Percentiles rank a stretch among this genome's conserved stretches.
These are phyloP conservation scores for Paramyrothecium roridum DNA, from an alignment of 2,329 filamentous ascomycete genomes.

Conservation along the genomic window DNA sequence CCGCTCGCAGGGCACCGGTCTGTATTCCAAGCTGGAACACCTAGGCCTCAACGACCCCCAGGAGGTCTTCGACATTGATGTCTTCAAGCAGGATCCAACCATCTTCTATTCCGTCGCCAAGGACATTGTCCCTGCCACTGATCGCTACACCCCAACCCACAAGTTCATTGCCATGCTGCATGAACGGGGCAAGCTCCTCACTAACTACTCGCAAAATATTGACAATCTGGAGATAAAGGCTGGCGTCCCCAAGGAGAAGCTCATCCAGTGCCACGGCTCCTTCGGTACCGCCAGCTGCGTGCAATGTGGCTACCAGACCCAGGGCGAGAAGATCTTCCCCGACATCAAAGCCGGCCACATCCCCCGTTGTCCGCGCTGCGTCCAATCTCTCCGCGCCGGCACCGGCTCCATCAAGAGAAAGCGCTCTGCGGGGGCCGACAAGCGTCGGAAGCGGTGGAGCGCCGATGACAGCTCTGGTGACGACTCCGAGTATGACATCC, in stretches of 20 bases:
- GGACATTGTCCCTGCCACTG: slow-evolving; percentile 79
- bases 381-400: slow-evolving; percentile 43
- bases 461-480: slow-evolving; percentile 37
- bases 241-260: slow-evolving; percentile 74
- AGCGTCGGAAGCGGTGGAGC: slow-evolving; percentile 37
- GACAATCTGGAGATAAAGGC: slow-evolving; percentile 91
- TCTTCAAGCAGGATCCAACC: slow-evolving; percentile 81
- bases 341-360: slow-evolving; percentile 75
- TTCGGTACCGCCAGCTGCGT: slow-evolving; percentile 91
- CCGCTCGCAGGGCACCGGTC: slow-evolving; percentile 85
- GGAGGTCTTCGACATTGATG: slow-evolving; percentile 88
- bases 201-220: slow-evolving; percentile 98
- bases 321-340: slow-evolving; percentile 74
- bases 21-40: slow-evolving; percentile 81
- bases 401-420: slow-evolving; percentile 30
- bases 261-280: slow-evolving; percentile 94
- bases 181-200: slow-evolving; percentile 82
- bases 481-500: slow-evolving; percentile 51
- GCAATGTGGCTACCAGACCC: slow-evolving; percentile 71
- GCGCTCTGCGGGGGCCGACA: slow-evolving; percentile 34
- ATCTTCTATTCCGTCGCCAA: slow-evolving; percentile 92
- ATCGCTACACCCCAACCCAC: slow-evolving; percentile 87
- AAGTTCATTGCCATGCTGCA: slow-evolving; percentile 89
- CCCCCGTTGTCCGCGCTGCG: slow-evolving; percentile 73
- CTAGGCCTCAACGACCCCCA: slow-evolving; percentile 81